A percentile compares a stretch with the other conserved stretches of the same genome.
These are phyloP conservation scores for Garcia nutans DNA, from an alignment of 345 rosid species.

Conservation along the genomic window DNA sequence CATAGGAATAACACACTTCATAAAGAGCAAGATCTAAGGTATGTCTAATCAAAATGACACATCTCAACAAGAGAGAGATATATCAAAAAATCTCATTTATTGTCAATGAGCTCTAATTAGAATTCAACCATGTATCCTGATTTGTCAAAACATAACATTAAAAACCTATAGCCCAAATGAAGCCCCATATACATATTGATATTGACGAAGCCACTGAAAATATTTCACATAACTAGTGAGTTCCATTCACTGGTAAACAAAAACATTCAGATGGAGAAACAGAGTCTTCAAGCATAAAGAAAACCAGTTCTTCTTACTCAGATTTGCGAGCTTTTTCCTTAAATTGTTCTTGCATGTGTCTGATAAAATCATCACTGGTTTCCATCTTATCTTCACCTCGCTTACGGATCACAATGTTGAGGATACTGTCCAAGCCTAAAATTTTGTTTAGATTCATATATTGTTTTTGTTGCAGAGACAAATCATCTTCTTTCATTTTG, in stretches of 20 bases:
- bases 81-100: background rate
- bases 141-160: background rate
- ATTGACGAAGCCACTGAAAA: background rate
- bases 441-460: constrained; percentile 72
- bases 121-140: background rate
- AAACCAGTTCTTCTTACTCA: constrained; percentile 64
- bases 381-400: constrained; percentile 81
- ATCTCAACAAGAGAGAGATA: background rate
- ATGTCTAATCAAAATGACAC: background rate
- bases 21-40: background rate
- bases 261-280: constrained; percentile 7
- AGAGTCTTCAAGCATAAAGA: constrained; percentile 6
- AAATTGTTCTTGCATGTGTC: constrained; percentile 97
- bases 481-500: constrained; percentile 93
- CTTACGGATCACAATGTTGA: constrained; percentile 96
- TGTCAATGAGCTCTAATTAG: constrained; percentile 1
- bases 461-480: constrained; percentile 77
- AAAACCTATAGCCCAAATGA: background rate
- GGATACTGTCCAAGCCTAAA: constrained; percentile 85
- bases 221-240: background rate
- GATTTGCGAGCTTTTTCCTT: constrained; percentile 98
- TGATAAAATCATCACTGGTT: constrained; percentile 95
- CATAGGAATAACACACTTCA: background rate
- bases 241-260: constrained; percentile 15
- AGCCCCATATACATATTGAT: background rate